Evolutionary conservation across 2,329 filamentous ascomycete genomes (phyloP), one percentile per base, ranked within the genome.

Genomic region (Cytospora paraplurivora): DNA sequence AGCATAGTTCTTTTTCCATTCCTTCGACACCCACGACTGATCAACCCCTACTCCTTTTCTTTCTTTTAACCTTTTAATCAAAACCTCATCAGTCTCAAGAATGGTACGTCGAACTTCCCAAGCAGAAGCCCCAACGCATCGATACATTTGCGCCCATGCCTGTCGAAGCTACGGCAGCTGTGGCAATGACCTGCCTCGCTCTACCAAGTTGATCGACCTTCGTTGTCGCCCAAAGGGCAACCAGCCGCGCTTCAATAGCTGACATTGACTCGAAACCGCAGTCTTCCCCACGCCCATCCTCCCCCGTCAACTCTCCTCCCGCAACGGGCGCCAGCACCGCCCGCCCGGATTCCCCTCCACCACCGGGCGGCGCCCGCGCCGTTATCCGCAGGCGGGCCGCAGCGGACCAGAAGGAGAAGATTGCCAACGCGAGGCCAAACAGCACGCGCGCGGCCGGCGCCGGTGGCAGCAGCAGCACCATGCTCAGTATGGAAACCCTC

Each of bases 341-440:
- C 21, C 92, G 94, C 69, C 88, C 92, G 62, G 89, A 91, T 35
- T 97, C 94, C 56, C 93, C 94, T 66, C 88, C 92, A 72, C 90
- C 93, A 68, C 95, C 95, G 33, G 95, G 95, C 69, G 95, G 95
- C 71, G 93, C 95, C 73, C 93, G 95, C 76, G 96, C 94, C 70
- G 94, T 93, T 67, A 96, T 99, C 80, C 89, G 95, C 78, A 89
- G 95, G 77, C 92, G 95, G 76, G 94, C 95, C 51, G 95, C 95
- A 35, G 94, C 94, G 72, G 95, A 98, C 77, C 91, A 97, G 81
- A 97, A 97, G 79, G 95, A 98, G 81, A 95, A 96, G 81, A 87
- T 94, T 72, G 93, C 94, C 74, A 99, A 96, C 89, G 90, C 87
- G 69, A 86, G 95, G 71, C 95, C 95, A 57, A 91, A 89, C 77